These are phyloP conservation scores for Gossypium schwendimanii DNA, from an alignment of 441 rosid species.

Conservation along the genomic window DNA sequence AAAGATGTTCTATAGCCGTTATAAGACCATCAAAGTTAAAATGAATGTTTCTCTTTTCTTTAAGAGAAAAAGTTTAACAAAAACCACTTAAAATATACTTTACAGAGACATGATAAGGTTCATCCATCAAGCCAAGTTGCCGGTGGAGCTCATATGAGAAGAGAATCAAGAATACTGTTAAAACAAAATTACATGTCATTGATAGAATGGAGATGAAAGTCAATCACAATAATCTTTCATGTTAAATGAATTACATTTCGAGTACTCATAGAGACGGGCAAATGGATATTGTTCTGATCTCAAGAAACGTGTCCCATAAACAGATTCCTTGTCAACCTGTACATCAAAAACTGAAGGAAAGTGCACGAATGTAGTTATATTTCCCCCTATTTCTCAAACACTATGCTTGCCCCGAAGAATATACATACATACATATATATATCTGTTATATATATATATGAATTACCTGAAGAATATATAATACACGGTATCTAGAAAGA, in stretches of 20 bases:
- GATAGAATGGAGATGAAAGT: conserved; percentile 17
- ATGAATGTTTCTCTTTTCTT: neutral
- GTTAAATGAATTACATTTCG: conserved; percentile 56
- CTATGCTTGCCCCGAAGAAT: neutral
- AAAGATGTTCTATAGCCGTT: neutral
- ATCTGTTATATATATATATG: no score
- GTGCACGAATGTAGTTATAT: conserved; percentile 12
- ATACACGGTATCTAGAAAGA: neutral
- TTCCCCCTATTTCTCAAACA: neutral
- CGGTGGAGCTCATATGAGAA: conserved; percentile 76
- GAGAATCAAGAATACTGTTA: conserved; percentile 63
- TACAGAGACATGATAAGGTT: conserved; percentile 52
- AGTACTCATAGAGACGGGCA: conserved; percentile 58
- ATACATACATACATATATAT: no score
- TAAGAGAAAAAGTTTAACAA: neutral
- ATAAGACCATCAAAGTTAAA: neutral
- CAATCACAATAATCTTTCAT: neutral
- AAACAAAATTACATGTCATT: conserved; percentile 16
- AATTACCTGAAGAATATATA: neutral
- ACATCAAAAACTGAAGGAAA: conserved; percentile 34
- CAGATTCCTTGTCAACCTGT: conserved; percentile 49
- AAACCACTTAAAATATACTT: conserved; percentile 38
- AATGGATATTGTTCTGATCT: conserved; percentile 51
- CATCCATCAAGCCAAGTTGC: conserved; percentile 38
- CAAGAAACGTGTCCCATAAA: conserved; percentile 47